Conservation (phyloP, 2,329 filamentous ascomycete species). For the Cyanodermella asteris region DNA sequence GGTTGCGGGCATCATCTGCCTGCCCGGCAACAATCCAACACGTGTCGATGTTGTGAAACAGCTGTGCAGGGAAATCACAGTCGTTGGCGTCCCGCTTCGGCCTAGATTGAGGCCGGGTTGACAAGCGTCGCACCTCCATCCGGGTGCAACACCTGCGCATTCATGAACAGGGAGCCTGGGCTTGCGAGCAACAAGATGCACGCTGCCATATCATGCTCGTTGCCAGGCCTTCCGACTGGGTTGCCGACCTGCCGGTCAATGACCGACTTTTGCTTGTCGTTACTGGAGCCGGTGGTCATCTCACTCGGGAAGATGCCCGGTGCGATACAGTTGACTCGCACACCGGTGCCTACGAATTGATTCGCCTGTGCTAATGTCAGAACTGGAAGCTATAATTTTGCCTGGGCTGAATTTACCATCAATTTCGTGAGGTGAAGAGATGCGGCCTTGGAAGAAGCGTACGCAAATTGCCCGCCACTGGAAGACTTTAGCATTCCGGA, state of each 20-base stretch:
- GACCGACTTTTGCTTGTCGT: conserved; percentile 31
- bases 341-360: conserved; percentile 32
- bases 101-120: too few relatives aligned
- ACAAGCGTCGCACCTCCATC: too few relatives aligned
- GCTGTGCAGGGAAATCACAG: too few relatives aligned
- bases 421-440: too few relatives aligned
- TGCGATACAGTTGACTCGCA: conserved; percentile 35
- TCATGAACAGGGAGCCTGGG: conserved; percentile 28
- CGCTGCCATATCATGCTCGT: conserved; percentile 29
- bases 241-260: conserved; percentile 27
- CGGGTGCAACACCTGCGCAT: conserved; percentile 30
- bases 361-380: too few relatives aligned
- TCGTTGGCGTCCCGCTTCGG: too few relatives aligned
- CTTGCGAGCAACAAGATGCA: conserved; percentile 29
- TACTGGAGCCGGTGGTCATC: conserved; percentile 32
- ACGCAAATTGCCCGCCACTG: conserved; percentile 29
- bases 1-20: too few relatives aligned
- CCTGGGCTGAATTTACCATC: too few relatives aligned
- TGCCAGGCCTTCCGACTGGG: conserved; percentile 23
- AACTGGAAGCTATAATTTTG: too few relatives aligned
- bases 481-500: conserved; percentile 29
- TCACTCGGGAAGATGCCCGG: conserved; percentile 35
- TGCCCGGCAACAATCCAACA: too few relatives aligned
- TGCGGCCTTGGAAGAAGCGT: conserved; percentile 28
- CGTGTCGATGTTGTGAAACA: too few relatives aligned